Base-by-base conservation (phyloP, 805 yeast species). In the Jamesozyma gamospora region DNA sequence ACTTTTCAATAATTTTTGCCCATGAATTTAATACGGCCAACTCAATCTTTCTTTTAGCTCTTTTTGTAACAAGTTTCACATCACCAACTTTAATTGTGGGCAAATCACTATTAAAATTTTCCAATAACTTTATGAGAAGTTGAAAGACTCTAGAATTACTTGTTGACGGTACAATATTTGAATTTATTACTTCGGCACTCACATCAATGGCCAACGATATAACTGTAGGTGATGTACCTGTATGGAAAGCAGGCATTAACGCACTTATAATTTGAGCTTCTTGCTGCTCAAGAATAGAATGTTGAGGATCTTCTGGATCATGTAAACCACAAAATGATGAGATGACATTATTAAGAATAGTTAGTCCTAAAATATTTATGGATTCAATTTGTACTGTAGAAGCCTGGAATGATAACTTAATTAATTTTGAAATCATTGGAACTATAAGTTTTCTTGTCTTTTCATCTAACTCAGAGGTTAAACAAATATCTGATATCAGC, bases 251-350 rank as follows among this genome's bases (percentile, higher is more conserved):
- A 0, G 96, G 95, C 36, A 86, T 73, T 41, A 90, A 67, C 0
- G 97, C 94, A 42, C 95, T 80, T 9, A 84, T 79, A 9, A 92
- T 84, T 50, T 86, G 96, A 0, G 97, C 97, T 52, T 92, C 96
- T 52, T 83, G 95, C 60, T 88, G 96, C 48, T 84, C 95, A 32
- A 90, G 63, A 9, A 87, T 68, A 0, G 90, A 73, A 13, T 73
- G 72, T 3, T 78, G 77, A 0, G 84, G 80, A 49, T 78, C 80
- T 24, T 82, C 71, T 0, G 90, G 86, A 54, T 83, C 95, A 10
- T 66, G 71, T 36, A 77, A 60, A 19, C 70, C 69, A 0, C 86
- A 78, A 58, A 75, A 82, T 1, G 72, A 62, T 8, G 66, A 69
- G 25, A 92, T 65, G 2, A 83, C 67, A 34, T 73, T 72, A 40